Conservation (phyloP, 2,329 filamentous ascomycete genomes). For the Fusarium tuaranense region DNA sequence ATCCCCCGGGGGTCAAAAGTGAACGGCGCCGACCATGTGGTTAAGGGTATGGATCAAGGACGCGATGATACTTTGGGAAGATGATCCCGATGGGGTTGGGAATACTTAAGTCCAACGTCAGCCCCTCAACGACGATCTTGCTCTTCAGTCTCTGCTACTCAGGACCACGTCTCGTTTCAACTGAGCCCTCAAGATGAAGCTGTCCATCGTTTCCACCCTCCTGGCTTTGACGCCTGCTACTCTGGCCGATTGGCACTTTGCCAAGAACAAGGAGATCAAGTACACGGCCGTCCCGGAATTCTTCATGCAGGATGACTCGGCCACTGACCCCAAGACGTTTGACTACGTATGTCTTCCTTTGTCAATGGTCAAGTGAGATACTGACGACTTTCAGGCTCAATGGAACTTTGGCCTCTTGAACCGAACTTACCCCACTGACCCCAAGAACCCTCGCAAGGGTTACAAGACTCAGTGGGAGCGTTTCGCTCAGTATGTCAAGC, state of each 20-base stretch:
- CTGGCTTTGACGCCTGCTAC: conserved; percentile 45
- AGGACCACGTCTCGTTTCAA: background rate
- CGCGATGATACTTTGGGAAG: conserved; percentile 24
- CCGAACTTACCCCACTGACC: conserved; percentile 69
- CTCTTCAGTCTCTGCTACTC: background rate
- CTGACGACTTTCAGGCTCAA: conserved; percentile 56
- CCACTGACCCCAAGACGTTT: conserved; percentile 67
- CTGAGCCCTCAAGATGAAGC: conserved; percentile 46
- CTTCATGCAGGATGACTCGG: conserved; percentile 72
- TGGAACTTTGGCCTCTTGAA: conserved; percentile 76
- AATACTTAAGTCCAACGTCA: conserved; percentile 23
- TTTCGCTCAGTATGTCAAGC: conserved; percentile 68
- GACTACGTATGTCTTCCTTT: conserved; percentile 67
- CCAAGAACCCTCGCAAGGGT: conserved; percentile 48
- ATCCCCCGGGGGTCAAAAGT: conserved; percentile 16
- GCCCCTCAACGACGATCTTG: background rate
- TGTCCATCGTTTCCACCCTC: conserved; percentile 43
- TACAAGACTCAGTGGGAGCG: conserved; percentile 72
- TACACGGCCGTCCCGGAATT: conserved; percentile 72
- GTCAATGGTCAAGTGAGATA: background rate
- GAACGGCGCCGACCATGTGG: background rate
- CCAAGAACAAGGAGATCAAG: conserved; percentile 59
- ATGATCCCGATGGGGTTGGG: background rate
- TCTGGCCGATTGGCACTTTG: conserved; percentile 48
- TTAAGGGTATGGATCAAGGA: background rate